Evolutionary conservation across 495 filamentous ascomycete species (phyloP).

Genomic region (Neurospora tetraspora): DNA sequence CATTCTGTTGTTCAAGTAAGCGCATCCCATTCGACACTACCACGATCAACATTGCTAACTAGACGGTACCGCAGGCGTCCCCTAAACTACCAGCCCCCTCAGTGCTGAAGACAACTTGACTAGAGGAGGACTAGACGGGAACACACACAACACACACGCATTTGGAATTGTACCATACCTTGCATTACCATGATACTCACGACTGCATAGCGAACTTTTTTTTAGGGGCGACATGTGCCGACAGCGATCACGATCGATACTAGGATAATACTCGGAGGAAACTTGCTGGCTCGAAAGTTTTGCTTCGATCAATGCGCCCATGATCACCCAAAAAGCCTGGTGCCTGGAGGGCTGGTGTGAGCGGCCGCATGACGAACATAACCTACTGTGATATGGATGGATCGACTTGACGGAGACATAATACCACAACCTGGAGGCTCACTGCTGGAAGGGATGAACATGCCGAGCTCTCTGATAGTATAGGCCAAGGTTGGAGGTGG

Average conservation of each 20-base stretch:
- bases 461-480: not conserved
- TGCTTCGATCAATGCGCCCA: not conserved
- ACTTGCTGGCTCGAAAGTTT: not conserved
- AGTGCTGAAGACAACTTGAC: conserved; percentile 22
- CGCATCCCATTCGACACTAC: conserved; percentile 1
- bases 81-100: conserved; percentile 72
- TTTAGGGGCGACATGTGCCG: not conserved
- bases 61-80: conserved; percentile 49
- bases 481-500: not conserved
- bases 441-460: not conserved
- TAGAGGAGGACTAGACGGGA: not conserved
- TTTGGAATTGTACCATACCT: conserved; percentile 13
- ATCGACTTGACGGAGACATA: not conserved
- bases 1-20: conserved; percentile 96
- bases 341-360: not conserved
- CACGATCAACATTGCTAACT: not conserved
- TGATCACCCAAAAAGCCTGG: not conserved
- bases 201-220: conserved; percentile 30
- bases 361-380: not conserved
- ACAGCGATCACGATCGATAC: not conserved
- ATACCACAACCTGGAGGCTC: not conserved
- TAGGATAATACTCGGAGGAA: not conserved
- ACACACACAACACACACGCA: not conserved
- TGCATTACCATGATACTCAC: conserved; percentile 21
- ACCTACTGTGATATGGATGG: not conserved